phyloP scores from a whole-genome alignment of 305 asterid species.

The Euphrasia arctica region DNA sequence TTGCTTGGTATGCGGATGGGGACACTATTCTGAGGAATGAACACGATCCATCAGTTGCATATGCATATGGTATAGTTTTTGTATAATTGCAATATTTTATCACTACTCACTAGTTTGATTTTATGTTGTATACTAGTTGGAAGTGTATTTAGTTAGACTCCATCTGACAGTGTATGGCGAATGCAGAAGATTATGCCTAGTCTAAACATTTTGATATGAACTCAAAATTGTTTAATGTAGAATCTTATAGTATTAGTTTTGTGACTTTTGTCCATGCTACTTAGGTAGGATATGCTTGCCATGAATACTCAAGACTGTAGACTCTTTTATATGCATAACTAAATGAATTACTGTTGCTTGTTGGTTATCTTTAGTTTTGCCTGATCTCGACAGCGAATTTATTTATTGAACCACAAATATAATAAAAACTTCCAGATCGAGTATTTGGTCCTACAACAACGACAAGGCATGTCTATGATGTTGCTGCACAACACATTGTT shows the following conservation, averaged over 20 bases:
- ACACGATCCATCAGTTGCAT: slow-evolving; percentile 85
- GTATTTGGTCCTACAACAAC: slow-evolving; percentile 99
- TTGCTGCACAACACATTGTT: slow-evolving; percentile 91
- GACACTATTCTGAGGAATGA: slow-evolving; percentile 95
- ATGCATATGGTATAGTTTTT: slow-evolving; percentile 75
- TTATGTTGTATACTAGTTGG: slow-evolving; percentile 18
- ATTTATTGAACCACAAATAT: slow-evolving; percentile 22
- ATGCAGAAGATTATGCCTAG: slow-evolving; percentile 15
- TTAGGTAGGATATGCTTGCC: neutral
- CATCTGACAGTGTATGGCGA: slow-evolving; percentile 10
- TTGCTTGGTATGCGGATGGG: slow-evolving; percentile 99
- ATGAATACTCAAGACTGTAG: neutral
- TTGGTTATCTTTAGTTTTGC: slow-evolving; percentile 10
- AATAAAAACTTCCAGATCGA: slow-evolving; percentile 56
- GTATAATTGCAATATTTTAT: slow-evolving; percentile 11
- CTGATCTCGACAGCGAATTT: slow-evolving; percentile 8
- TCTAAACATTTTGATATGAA: slow-evolving; percentile 18
- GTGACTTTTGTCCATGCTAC: too few relatives aligned
- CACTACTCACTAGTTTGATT: slow-evolving; percentile 25
- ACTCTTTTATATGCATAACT: neutral
- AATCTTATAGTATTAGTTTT: neutral
- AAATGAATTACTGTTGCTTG: slow-evolving; percentile 5
- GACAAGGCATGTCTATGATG: slow-evolving; percentile 95
- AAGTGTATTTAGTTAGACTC: neutral
- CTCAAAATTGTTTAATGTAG: neutral